A percentile compares a stretch with the other conserved stretches of the same genome.
Evolutionary conservation across 2,329 filamentous ascomycete species (phyloP).

Genomic region (Penicillium crustosum): DNA sequence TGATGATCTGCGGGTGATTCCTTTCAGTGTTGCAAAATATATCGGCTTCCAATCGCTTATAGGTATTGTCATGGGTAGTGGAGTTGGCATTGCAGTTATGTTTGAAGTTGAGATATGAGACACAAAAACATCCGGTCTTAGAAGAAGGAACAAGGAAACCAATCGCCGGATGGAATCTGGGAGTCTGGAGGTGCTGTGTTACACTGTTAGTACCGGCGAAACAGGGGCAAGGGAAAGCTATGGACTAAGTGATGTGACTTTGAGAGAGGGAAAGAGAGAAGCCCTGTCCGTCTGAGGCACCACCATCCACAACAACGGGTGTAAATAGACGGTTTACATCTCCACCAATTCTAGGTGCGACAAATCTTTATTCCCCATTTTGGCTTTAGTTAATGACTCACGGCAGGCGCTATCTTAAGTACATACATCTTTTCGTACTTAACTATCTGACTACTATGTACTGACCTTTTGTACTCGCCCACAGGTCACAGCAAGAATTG

Average conservation of each 20-base stretch:
- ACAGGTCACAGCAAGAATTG: too few relatives aligned
- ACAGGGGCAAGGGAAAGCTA: neutral
- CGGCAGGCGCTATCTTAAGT: too few relatives aligned
- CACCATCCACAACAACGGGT: neutral
- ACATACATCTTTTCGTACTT: too few relatives aligned
- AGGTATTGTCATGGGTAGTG: neutral
- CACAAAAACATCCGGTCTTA: too few relatives aligned
- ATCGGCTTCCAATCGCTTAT: too few relatives aligned
- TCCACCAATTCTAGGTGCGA: neutral
- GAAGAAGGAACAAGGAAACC: too few relatives aligned
- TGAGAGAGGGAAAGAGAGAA: neutral
- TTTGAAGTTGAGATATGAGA: slow-evolving; percentile 8
- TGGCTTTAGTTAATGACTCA: neutral
- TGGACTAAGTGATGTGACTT: too few relatives aligned
- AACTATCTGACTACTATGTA: too few relatives aligned
- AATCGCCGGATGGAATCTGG: neutral
- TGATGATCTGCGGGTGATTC: too few relatives aligned
- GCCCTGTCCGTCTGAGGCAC: neutral
- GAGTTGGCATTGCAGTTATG: neutral
- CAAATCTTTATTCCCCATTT: neutral
- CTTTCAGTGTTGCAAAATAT: too few relatives aligned
- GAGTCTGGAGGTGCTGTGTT: neutral
- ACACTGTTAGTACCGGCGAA: neutral
- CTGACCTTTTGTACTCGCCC: too few relatives aligned
- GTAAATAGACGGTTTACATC: neutral